These are phyloP conservation scores for Pythium biforme DNA, from an alignment of 352 stramenopile species.

Conservation along the genomic window DNA sequence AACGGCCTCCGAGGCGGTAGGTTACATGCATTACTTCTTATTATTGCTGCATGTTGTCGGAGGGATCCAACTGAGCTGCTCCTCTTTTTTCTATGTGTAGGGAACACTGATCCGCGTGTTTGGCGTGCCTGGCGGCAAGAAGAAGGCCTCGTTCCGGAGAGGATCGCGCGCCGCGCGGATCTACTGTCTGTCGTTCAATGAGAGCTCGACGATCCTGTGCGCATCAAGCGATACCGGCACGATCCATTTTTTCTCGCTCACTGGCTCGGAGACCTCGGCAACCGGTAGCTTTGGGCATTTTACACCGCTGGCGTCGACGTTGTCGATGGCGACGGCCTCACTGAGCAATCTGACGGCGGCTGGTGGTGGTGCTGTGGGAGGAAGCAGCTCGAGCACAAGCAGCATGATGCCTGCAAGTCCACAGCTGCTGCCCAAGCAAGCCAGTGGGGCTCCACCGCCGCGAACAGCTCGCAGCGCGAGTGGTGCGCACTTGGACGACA, in stretches of 20 bases:
- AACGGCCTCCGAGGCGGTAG: slow-evolving; percentile 91
- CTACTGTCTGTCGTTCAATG: slow-evolving; percentile 96
- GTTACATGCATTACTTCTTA: too few relatives aligned
- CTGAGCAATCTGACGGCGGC: slow-evolving; percentile 12
- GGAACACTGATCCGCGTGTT: slow-evolving; percentile 98
- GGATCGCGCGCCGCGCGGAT: slow-evolving; percentile 96
- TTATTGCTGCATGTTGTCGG: too few relatives aligned
- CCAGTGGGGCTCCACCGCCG: background rate
- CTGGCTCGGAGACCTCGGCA: slow-evolving; percentile 60
- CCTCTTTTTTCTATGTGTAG: slow-evolving; percentile 37
- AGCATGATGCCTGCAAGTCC: slow-evolving; percentile 7
- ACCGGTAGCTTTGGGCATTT: slow-evolving; percentile 83
- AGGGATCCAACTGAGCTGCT: slow-evolving; percentile 15
- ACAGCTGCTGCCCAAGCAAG: slow-evolving; percentile 12
- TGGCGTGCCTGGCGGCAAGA: slow-evolving; percentile 89
- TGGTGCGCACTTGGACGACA: slow-evolving; percentile 59
- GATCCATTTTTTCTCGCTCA: slow-evolving; percentile 94
- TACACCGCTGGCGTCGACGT: slow-evolving; percentile 65
- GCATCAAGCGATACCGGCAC: slow-evolving; percentile 97
- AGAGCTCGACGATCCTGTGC: slow-evolving; percentile 91
- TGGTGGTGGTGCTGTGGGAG: background rate
- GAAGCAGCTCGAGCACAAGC: background rate
- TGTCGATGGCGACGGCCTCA: slow-evolving; percentile 54
- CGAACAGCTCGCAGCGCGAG: slow-evolving; percentile 34
- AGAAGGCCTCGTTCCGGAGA: slow-evolving; percentile 92